These are phyloP conservation scores for Pyrus pyrifolia DNA, from an alignment of 306 rosid species.

Conservation along the genomic window DNA sequence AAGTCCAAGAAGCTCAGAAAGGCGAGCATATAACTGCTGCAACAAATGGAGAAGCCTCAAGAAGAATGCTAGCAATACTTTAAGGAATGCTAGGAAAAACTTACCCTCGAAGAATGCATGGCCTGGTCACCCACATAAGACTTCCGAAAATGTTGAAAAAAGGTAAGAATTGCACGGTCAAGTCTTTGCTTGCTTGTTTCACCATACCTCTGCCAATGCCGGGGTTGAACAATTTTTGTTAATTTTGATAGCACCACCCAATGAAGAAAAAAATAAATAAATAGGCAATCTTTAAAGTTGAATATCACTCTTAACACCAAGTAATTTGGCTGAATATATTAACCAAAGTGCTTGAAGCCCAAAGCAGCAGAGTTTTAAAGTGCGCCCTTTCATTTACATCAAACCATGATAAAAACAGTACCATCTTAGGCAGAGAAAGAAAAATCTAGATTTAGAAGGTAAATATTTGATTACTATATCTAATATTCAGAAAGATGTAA, in stretches of 20 bases:
- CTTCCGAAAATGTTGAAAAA: slow-evolving; percentile 92
- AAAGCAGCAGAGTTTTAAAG: neutral
- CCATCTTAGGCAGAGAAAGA: neutral
- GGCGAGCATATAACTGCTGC: slow-evolving; percentile 84
- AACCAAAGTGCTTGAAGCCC: neutral
- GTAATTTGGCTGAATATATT: neutral
- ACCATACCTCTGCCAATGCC: slow-evolving; percentile 68
- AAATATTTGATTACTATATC: neutral
- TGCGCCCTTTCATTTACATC: neutral
- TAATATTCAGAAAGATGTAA: neutral
- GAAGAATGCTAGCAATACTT: slow-evolving; percentile 11
- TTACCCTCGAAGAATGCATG: slow-evolving; percentile 98
- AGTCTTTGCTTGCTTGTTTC: slow-evolving; percentile 94
- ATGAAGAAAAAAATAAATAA: neutral
- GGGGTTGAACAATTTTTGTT: neutral
- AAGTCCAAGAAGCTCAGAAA: slow-evolving; percentile 86
- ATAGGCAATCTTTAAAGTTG: neutral
- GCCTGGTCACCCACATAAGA: slow-evolving; percentile 98
- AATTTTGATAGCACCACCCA: neutral
- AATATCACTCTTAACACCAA: neutral
- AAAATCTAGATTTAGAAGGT: neutral
- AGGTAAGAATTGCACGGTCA: slow-evolving; percentile 94
- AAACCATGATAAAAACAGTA: neutral
- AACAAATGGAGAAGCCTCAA: slow-evolving; percentile 30
- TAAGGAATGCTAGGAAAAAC: slow-evolving; percentile 5